These are phyloP conservation scores for Lactarius tabidus DNA, from an alignment of 768 basidiomycete species.

Conservation along the genomic window DNA sequence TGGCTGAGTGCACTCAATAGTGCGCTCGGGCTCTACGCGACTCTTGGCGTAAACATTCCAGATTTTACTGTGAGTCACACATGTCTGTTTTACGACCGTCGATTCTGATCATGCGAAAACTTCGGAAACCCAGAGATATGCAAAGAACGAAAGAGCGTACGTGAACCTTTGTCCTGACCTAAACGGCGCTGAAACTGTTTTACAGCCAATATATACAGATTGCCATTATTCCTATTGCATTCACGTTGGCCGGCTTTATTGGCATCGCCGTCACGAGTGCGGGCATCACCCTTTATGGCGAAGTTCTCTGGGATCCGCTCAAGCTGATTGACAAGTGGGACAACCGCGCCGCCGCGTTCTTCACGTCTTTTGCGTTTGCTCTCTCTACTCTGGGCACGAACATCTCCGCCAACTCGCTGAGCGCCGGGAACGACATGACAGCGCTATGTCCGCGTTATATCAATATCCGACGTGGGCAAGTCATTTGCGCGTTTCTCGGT, in stretches of 20 bases:
- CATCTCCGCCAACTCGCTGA: slow-evolving; percentile 73
- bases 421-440: slow-evolving; percentile 81
- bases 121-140: slow-evolving; percentile 54
- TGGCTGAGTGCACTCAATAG: slow-evolving; percentile 78
- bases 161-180: slow-evolving; percentile 25
- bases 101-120: not conserved
- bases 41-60: slow-evolving; percentile 74
- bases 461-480: slow-evolving; percentile 72
- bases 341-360: slow-evolving; percentile 83
- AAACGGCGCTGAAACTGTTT: not conserved
- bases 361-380: slow-evolving; percentile 69
- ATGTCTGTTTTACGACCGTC: not conserved
- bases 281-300: slow-evolving; percentile 66
- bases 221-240: slow-evolving; percentile 69
- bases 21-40: slow-evolving; percentile 69
- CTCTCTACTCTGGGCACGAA: slow-evolving; percentile 62
- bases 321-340: slow-evolving; percentile 75
- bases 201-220: slow-evolving; percentile 69
- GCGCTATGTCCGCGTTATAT: slow-evolving; percentile 73
- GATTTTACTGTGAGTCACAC: slow-evolving; percentile 61
- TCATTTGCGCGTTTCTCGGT: slow-evolving; percentile 75
- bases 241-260: slow-evolving; percentile 72
- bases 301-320: slow-evolving; percentile 68
- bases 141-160: slow-evolving; percentile 59
- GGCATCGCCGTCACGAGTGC: slow-evolving; percentile 82